Evolutionary conservation across 305 asterid species (phyloP).

Genomic region (Fraxinus sp.): DNA sequence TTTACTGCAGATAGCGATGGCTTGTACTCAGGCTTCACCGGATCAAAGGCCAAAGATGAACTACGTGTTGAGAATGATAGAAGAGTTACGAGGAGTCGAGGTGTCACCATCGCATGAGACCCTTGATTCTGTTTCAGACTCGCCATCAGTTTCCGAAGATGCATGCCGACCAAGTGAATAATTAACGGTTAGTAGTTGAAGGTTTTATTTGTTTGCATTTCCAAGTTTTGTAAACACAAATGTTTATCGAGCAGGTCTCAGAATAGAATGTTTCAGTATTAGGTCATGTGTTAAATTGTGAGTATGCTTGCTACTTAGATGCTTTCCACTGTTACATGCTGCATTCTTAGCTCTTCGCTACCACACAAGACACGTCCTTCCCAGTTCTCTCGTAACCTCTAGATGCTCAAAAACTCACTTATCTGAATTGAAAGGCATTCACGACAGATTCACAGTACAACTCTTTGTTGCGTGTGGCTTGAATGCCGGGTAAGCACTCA

Average conservation of each 20-base stretch:
- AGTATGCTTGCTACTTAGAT: neutral
- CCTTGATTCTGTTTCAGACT: no score
- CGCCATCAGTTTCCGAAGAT: no score
- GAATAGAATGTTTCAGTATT: neutral
- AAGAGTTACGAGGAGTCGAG: no score
- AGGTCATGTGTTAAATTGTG: neutral
- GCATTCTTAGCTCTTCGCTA: neutral
- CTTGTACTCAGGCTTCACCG: constrained; percentile 59
- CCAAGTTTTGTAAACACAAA: neutral
- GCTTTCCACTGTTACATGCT: neutral
- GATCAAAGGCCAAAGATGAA: constrained; percentile 79
- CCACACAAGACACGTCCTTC: neutral
- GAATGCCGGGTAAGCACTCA: neutral
- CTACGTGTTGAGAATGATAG: neutral
- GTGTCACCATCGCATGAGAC: no score
- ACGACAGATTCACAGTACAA: neutral
- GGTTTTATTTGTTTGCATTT: neutral
- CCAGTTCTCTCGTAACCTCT: neutral
- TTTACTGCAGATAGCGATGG: constrained; percentile 76
- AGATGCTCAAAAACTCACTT: neutral
- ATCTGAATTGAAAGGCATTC: neutral
- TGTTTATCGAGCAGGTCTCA: neutral
- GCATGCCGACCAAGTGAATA: constrained; percentile 57
- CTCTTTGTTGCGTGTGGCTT: neutral
- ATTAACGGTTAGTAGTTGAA: constrained; percentile 8